Conservation (phyloP, 1,284 basidiomycete genomes). For the Omphalotus olearius region DNA sequence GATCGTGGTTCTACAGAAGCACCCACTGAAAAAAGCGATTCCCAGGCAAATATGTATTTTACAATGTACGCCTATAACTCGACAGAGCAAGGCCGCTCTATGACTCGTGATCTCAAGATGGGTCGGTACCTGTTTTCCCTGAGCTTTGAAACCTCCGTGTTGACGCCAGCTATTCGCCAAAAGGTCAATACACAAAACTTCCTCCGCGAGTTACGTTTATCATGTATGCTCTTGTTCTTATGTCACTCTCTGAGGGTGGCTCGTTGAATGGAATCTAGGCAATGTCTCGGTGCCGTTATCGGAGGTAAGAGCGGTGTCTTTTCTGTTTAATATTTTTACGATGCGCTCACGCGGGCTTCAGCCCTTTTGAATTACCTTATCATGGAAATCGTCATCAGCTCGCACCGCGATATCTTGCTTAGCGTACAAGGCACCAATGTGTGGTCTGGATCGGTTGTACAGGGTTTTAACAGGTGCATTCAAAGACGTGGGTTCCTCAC, state of each 20-base stretch:
- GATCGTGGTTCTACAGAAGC: background rate
- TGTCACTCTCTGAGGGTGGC: conserved; percentile 20
- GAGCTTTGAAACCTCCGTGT: background rate
- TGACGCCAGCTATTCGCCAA: conserved; percentile 23
- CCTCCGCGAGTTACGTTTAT: conserved; percentile 43
- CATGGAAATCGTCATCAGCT: conserved; percentile 51
- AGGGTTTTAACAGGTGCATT: conserved; percentile 46
- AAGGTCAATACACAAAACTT: conserved; percentile 52
- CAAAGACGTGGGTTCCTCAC: background rate
- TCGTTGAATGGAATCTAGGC: background rate
- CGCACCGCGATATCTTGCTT: conserved; percentile 49
- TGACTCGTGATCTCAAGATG: conserved; percentile 26
- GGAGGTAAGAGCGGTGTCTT: conserved; percentile 27
- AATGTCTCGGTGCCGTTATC: conserved; percentile 21
- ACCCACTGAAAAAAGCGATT: background rate
- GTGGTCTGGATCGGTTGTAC: conserved; percentile 53
- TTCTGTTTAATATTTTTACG: too few species aligned
- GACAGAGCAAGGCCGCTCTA: conserved; percentile 26
- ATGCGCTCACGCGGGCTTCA: background rate
- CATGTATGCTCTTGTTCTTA: conserved; percentile 17
- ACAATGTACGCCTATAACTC: conserved; percentile 19
- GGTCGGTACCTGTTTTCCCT: conserved; percentile 9
- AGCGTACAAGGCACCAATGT: conserved; percentile 51
- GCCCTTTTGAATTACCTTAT: conserved; percentile 42
- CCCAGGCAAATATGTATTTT: conserved; percentile 19